These are phyloP conservation scores for Candida nitratophila DNA, from an alignment of 805 yeast species.

Conservation along the genomic window DNA sequence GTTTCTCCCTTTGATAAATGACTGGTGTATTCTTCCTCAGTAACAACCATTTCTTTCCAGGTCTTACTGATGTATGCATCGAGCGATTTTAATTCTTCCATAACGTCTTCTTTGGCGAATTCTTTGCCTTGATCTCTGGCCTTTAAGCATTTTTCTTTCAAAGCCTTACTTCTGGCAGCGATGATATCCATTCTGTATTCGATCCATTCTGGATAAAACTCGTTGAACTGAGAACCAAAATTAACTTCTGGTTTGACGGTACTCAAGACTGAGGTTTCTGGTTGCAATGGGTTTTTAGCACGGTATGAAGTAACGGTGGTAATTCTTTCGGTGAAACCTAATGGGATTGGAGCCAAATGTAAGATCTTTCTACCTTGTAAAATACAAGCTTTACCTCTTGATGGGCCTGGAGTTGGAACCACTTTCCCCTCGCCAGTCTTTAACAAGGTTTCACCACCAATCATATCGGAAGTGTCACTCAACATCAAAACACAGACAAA, in stretches of 20 bases:
- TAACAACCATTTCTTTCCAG: constrained; percentile 28
- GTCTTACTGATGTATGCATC: constrained; percentile 21
- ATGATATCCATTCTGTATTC: constrained; percentile 30
- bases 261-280: constrained; percentile 32
- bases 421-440: constrained; percentile 35
- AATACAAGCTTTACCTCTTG: constrained; percentile 42
- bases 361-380: constrained; percentile 39
- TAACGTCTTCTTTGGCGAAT: constrained; percentile 31
- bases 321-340: constrained; percentile 33
- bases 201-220: constrained; percentile 34
- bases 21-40: constrained; percentile 18
- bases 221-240: constrained; percentile 29
- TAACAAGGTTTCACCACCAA: constrained; percentile 55
- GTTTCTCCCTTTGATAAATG: constrained; percentile 2
- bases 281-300: constrained; percentile 30
- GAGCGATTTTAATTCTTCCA: constrained; percentile 24
- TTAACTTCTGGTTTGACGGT: constrained; percentile 34
- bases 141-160: constrained; percentile 18
- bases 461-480: constrained; percentile 49
- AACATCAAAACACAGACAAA: constrained; percentile 60
- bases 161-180: constrained; percentile 19
- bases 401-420: constrained; percentile 32
- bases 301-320: constrained; percentile 36
- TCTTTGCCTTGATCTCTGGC: constrained; percentile 17
- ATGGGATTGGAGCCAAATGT: constrained; percentile 41